These are phyloP conservation scores for Xylaria grammica DNA, from an alignment of 495 filamentous ascomycete genomes.

Conservation along the genomic window DNA sequence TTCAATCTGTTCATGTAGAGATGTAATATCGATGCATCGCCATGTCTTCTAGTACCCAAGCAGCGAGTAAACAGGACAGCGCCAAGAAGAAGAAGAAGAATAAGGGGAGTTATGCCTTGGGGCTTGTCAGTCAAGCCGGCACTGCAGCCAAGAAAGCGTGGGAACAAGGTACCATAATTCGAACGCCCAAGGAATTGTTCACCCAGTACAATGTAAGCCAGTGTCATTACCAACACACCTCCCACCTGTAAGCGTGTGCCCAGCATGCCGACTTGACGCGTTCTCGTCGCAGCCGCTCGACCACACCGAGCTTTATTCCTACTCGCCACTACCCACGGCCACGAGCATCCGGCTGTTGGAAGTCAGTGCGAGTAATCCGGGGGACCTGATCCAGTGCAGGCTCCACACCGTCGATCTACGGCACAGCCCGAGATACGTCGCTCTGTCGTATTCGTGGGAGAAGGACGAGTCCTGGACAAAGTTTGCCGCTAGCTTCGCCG, in stretches of 20 bases:
- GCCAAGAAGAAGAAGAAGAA: background rate
- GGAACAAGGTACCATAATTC: background rate
- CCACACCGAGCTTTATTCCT: background rate
- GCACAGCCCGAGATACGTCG: background rate
- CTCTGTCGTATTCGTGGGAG: constrained; percentile 5
- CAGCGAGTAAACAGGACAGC: background rate
- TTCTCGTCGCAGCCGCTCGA: background rate
- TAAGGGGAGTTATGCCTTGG: background rate
- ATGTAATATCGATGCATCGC: background rate
- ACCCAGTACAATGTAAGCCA: constrained; percentile 4
- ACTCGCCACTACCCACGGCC: background rate
- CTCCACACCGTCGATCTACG: background rate
- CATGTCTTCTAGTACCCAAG: background rate
- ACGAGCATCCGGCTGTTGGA: constrained; percentile 1
- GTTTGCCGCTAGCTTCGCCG: background rate
- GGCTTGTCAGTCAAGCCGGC: background rate
- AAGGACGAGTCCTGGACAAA: background rate
- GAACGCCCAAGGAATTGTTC: background rate
- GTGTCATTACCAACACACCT: background rate
- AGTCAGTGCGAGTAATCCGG: background rate
- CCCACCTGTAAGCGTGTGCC: no score
- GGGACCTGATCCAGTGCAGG: background rate
- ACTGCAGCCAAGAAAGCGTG: background rate
- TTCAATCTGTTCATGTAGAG: no score
- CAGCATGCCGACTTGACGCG: no score